Percentiles rank a stretch among this genome's conserved stretches.
Conservation (phyloP, 352 stramenopile genomes). For the Phytophthora kernoviae region DNA sequence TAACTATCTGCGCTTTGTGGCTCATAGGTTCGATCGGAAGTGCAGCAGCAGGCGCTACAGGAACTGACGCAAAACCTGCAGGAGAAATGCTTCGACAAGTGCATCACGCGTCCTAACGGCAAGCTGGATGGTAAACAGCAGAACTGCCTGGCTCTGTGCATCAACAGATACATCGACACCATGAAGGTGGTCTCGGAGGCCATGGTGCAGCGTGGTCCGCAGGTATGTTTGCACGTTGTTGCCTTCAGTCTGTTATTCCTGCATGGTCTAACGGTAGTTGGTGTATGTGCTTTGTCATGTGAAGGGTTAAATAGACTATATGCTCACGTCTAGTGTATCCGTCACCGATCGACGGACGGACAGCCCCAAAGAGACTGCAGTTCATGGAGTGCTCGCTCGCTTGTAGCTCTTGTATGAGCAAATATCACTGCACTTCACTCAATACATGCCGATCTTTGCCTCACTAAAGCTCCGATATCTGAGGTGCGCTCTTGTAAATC, state of each 20-base stretch:
- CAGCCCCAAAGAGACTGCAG: neutral
- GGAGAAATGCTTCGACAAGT: conserved; percentile 93
- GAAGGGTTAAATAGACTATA: conserved; percentile 18
- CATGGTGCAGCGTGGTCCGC: conserved; percentile 74
- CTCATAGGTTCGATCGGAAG: conserved; percentile 76
- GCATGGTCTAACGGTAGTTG: neutral
- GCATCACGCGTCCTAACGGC: conserved; percentile 75
- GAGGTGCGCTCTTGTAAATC: neutral
- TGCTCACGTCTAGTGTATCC: conserved; percentile 1
- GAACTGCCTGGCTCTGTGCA: conserved; percentile 88
- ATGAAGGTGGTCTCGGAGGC: conserved; percentile 90
- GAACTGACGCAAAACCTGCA: conserved; percentile 88
- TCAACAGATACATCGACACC: conserved; percentile 92
- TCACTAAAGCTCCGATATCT: neutral
- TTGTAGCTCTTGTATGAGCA: conserved; percentile 22
- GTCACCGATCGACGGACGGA: neutral
- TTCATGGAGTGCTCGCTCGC: conserved; percentile 4
- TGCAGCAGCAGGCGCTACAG: conserved; percentile 83
- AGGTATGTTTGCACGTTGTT: conserved; percentile 33
- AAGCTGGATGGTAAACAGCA: conserved; percentile 92
- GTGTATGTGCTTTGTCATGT: conserved; percentile 1
- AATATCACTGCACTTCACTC: conserved; percentile 9
- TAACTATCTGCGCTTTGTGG: conserved; percentile 13
- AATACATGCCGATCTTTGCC: conserved; percentile 25
- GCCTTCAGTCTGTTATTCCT: neutral